Percentiles rank a stretch among this genome's conserved stretches.
Conservation (phyloP, 148 eudicot genomes). For the Chenopodium berlandieri region DNA sequence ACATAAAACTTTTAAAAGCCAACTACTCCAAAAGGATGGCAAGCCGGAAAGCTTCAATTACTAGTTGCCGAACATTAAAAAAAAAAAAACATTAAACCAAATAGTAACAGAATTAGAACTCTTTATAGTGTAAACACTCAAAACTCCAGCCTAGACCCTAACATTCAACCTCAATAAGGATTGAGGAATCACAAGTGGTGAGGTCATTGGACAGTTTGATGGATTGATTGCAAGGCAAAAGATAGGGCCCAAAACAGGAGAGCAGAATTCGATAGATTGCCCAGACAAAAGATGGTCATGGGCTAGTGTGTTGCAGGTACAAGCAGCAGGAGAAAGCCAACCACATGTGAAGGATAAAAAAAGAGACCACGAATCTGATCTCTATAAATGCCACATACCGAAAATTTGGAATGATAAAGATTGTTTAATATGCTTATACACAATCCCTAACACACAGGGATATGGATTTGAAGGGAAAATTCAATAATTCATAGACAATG, state of each 20-base stretch:
- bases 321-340: conserved; percentile 22
- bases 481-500: neutral
- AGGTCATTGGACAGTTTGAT: conserved; percentile 7
- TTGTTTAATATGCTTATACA: neutral
- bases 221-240: conserved; percentile 12
- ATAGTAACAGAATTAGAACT: neutral
- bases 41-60: neutral
- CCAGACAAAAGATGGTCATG: conserved; percentile 16
- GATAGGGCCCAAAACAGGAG: conserved; percentile 15
- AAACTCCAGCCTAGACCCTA: neutral
- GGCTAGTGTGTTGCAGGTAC: conserved; percentile 7
- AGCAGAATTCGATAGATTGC: conserved; percentile 1
- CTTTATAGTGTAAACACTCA: neutral
- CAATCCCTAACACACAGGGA: conserved; percentile 5
- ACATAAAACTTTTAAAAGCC: too few species aligned
- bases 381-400: neutral
- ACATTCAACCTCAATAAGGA: conserved; percentile 8
- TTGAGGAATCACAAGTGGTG: conserved; percentile 2
- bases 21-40: neutral
- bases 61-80: neutral
- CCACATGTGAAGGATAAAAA: conserved; percentile 16
- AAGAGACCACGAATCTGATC: neutral
- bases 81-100: neutral
- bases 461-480: neutral
- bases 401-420: neutral